A percentile compares a stretch with the other conserved stretches of the same genome.
These are phyloP conservation scores for Puccinia coronata DNA, from an alignment of 1,284 basidiomycete species.

Conservation along the genomic window DNA sequence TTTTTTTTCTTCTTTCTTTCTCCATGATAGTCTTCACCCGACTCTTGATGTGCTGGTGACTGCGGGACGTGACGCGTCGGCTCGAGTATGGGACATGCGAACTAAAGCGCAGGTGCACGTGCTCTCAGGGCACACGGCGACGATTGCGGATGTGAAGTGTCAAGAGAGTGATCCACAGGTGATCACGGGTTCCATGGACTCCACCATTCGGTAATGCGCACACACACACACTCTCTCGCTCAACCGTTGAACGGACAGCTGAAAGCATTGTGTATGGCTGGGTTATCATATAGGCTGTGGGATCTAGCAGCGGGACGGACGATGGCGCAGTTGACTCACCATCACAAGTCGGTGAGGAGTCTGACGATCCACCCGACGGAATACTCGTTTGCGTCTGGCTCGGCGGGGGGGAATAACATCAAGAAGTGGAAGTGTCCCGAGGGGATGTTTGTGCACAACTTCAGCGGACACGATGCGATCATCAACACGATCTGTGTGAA, in stretches of 20 bases:
- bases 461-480: slow-evolving; percentile 91
- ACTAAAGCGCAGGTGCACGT: slow-evolving; percentile 95
- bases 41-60: slow-evolving; percentile 95
- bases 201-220: slow-evolving; percentile 79
- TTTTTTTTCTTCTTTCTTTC: too few species aligned
- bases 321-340: slow-evolving; percentile 91
- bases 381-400: slow-evolving; percentile 91
- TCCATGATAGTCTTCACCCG: slow-evolving; percentile 71
- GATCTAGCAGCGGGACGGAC: slow-evolving; percentile 98
- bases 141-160: slow-evolving; percentile 88
- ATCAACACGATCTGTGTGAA: slow-evolving; percentile 95
- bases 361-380: slow-evolving; percentile 93
- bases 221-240: too few species aligned
- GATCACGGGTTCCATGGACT: slow-evolving; percentile 97
- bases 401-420: slow-evolving; percentile 95
- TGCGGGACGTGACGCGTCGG: slow-evolving; percentile 88
- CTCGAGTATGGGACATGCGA: slow-evolving; percentile 98
- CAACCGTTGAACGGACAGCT: too few species aligned
- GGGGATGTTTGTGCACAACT: slow-evolving; percentile 91
- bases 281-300: slow-evolving; percentile 73
- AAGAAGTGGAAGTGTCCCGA: slow-evolving; percentile 99
- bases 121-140: slow-evolving; percentile 86
- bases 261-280: not conserved
- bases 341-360: slow-evolving; percentile 95
- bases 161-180: slow-evolving; percentile 97